Percentiles rank a stretch among this genome's conserved stretches.
Conservation (phyloP, 2,329 filamentous ascomycete genomes). For the Ophiostoma perfectum region DNA sequence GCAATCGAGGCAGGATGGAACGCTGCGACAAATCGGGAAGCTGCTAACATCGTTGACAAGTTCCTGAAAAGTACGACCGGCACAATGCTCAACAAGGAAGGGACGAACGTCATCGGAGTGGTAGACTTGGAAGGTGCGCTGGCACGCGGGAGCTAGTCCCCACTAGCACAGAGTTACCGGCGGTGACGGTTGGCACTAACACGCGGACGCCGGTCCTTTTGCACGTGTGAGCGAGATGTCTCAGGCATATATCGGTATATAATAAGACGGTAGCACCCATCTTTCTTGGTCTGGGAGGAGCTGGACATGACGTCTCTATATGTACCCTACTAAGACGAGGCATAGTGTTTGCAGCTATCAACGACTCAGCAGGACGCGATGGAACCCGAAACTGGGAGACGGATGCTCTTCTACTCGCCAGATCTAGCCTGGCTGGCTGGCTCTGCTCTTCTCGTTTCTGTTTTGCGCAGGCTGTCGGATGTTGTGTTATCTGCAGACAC, state of each 20-base stretch:
- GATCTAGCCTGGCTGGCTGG: neutral
- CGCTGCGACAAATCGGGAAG: neutral
- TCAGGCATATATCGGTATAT: neutral
- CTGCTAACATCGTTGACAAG: neutral
- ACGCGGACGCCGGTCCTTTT: neutral
- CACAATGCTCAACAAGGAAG: slow-evolving; percentile 8
- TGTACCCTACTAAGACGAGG: neutral
- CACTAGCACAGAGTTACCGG: slow-evolving; percentile 5
- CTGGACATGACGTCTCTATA: slow-evolving; percentile 1
- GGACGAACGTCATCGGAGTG: slow-evolving; percentile 20
- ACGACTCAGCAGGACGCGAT: neutral
- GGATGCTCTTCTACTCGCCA: neutral
- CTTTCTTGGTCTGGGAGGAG: neutral
- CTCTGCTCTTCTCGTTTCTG: neutral
- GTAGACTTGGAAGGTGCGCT: neutral
- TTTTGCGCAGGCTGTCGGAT: neutral
- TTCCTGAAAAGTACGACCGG: neutral
- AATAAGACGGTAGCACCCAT: neutral
- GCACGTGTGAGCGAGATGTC: neutral
- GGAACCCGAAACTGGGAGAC: neutral
- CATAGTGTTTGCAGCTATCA: slow-evolving; percentile 1
- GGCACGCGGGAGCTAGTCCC: slow-evolving; percentile 16
- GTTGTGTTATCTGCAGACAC: neutral
- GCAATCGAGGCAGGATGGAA: neutral
- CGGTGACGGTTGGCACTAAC: slow-evolving; percentile 15